Percentiles rank a stretch among this genome's conserved stretches.
Evolutionary conservation across 73 alveolate genomes (phyloP).

Genomic region (Effrenium voratum): DNA sequence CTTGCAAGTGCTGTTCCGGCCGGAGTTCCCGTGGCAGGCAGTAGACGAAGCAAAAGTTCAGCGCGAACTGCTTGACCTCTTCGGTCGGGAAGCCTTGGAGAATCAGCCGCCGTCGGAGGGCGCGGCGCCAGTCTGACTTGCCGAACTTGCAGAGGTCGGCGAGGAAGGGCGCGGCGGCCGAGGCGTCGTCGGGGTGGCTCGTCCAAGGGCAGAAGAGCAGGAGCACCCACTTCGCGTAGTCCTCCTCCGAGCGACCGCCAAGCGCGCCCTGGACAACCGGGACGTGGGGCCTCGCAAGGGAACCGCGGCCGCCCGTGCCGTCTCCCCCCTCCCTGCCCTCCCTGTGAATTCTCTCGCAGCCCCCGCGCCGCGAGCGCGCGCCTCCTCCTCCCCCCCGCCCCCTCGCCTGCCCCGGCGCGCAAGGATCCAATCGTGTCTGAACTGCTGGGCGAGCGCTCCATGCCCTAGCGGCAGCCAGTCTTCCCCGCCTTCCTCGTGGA

Average conservation of each 20-base stretch:
- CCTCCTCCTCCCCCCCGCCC: no score
- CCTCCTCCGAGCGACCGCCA: background rate
- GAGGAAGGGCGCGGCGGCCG: background rate
- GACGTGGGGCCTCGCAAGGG: background rate
- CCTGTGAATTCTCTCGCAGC: no score
- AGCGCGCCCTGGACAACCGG: background rate
- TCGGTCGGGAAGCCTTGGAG: slow-evolving; percentile 4
- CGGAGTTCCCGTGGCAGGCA: slow-evolving; percentile 30
- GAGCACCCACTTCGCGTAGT: background rate
- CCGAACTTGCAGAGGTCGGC: background rate
- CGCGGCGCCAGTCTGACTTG: background rate
- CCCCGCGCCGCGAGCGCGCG: no score
- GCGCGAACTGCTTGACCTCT: background rate
- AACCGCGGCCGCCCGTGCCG: no score
- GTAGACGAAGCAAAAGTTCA: slow-evolving; percentile 2
- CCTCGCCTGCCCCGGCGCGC: no score
- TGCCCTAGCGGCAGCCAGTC: slow-evolving; percentile 9
- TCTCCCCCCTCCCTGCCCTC: background rate
- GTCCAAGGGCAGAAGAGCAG: background rate
- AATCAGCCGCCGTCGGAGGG: background rate
- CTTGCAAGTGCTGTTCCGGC: no score
- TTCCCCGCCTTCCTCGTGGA: background rate
- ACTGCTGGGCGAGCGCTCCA: background rate
- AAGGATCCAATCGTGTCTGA: no score
- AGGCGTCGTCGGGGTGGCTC: background rate